phyloP scores from a whole-genome alignment of 768 basidiomycete genomes.

The Boletus sp. region DNA sequence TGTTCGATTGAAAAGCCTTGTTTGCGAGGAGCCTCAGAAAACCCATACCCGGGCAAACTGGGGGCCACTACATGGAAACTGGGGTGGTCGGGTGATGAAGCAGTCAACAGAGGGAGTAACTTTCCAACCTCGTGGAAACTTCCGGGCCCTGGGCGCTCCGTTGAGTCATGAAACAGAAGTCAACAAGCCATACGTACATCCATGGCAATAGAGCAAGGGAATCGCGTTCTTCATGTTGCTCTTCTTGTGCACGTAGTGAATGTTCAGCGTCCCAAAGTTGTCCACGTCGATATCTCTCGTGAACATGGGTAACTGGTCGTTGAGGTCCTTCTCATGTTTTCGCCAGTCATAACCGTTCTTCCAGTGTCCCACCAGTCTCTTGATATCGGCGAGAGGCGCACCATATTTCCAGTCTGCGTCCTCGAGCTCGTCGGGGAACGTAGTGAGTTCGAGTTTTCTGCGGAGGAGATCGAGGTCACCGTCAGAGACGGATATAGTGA shows the following conservation, averaged over 20 bases:
- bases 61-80: conserved; percentile 62
- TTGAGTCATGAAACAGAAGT: background rate
- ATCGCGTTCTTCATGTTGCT: conserved; percentile 47
- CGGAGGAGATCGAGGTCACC: conserved; percentile 38
- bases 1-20: conserved; percentile 50
- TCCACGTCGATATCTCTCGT: conserved; percentile 50
- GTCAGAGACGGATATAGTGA: conserved; percentile 49
- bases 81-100: conserved; percentile 41
- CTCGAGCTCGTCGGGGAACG: conserved; percentile 59
- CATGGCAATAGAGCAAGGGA: conserved; percentile 60
- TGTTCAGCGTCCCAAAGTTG: conserved; percentile 45
- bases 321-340: conserved; percentile 48
- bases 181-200: conserved; percentile 38
- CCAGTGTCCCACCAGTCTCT: conserved; percentile 51
- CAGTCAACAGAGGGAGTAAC: conserved; percentile 51
- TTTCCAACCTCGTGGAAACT: conserved; percentile 49
- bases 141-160: conserved; percentile 49
- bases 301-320: conserved; percentile 54
- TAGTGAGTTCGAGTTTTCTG: conserved; percentile 45
- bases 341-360: conserved; percentile 56
- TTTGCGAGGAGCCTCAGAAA: conserved; percentile 55
- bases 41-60: conserved; percentile 61
- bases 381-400: conserved; percentile 45
- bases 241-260: conserved; percentile 60
- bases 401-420: conserved; percentile 53